phyloP scores from a whole-genome alignment of 805 yeast genomes.

The Teunomyces cretensis region DNA sequence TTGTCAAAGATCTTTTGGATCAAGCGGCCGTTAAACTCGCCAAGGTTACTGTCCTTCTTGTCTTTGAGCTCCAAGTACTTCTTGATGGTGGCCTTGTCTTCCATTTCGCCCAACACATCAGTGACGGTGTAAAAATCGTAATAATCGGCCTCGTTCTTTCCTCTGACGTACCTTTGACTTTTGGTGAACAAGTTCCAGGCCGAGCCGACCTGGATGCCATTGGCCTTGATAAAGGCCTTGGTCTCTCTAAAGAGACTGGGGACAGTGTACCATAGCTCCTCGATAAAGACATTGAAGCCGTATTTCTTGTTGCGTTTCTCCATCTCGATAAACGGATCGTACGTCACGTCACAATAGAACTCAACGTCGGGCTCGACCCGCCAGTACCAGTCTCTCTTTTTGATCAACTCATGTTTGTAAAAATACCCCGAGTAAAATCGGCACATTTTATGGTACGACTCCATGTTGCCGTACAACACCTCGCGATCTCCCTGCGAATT shows the following conservation, averaged over 20 bases:
- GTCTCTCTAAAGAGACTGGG: constrained; percentile 81
- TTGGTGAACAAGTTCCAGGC: constrained; percentile 50
- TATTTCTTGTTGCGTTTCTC: constrained; percentile 63
- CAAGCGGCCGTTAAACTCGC: constrained; percentile 4
- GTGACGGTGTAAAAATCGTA: constrained; percentile 16
- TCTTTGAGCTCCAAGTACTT: constrained; percentile 18
- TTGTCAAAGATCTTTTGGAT: constrained; percentile 8
- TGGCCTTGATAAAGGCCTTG: constrained; percentile 52
- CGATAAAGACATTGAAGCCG: constrained; percentile 80
- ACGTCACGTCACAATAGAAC: constrained; percentile 85
- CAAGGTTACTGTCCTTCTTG: constrained; percentile 23
- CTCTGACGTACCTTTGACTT: constrained; percentile 23
- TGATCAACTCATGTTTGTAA: constrained; percentile 73
- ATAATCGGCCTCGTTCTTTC: constrained; percentile 21
- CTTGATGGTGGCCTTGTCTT: constrained; percentile 25
- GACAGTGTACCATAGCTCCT: constrained; percentile 77
- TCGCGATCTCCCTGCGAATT: constrained; percentile 78
- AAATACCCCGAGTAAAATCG: constrained; percentile 86
- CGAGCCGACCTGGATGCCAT: constrained; percentile 6
- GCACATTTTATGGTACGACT: constrained; percentile 92
- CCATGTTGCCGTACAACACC: constrained; percentile 79
- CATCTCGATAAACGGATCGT: constrained; percentile 90
- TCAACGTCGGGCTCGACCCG: constrained; percentile 92
- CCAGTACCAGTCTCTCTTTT: constrained; percentile 88
- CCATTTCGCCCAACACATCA: constrained; percentile 28